These are phyloP conservation scores for Candida buenavistaensis DNA, from an alignment of 1,139 yeast species.

Conservation along the genomic window DNA sequence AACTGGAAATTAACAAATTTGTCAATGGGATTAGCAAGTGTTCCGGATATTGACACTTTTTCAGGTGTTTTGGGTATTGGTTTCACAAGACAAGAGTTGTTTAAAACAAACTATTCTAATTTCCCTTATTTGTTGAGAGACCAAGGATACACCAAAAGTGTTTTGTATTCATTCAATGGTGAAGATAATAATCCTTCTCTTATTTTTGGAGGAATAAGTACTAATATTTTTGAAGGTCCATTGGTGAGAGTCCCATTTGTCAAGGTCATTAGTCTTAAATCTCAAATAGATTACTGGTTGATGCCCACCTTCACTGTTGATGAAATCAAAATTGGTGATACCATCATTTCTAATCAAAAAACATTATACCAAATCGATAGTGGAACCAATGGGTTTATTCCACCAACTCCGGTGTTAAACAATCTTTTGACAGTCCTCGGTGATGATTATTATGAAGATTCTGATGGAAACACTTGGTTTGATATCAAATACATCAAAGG, in stretches of 20 bases:
- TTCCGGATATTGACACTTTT: conserved; percentile 7
- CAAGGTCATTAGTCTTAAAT: conserved; percentile 3
- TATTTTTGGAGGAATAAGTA: conserved; percentile 25
- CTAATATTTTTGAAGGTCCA: conserved; percentile 17
- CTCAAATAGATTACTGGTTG: conserved; percentile 13
- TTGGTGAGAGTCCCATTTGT: conserved; percentile 20
- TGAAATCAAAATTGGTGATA: conserved; percentile 14
- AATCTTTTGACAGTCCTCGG: conserved; percentile 19
- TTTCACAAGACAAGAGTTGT: conserved; percentile 15
- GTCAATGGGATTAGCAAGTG: conserved; percentile 9
- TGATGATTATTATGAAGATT: conserved; percentile 8
- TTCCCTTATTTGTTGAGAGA: conserved; percentile 17
- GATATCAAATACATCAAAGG: conserved; percentile 9
- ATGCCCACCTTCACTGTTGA: conserved; percentile 21
- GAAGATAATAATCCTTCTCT: conserved; percentile 11
- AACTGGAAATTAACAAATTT: conserved; percentile 6
- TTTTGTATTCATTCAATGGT: conserved; percentile 20
- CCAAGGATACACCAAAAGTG: conserved; percentile 15
- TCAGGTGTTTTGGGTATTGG: conserved; percentile 24
- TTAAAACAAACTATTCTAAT: conserved; percentile 15
- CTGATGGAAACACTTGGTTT: conserved; percentile 15
- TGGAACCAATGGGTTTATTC: conserved; percentile 21
- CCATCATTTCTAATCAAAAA: conserved; percentile 17
- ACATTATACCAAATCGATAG: conserved; percentile 21
- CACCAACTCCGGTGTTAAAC: conserved; percentile 18